These are phyloP conservation scores for Vitis amurensis DNA, from an alignment of 164 flowering plant genomes.

Conservation along the genomic window DNA sequence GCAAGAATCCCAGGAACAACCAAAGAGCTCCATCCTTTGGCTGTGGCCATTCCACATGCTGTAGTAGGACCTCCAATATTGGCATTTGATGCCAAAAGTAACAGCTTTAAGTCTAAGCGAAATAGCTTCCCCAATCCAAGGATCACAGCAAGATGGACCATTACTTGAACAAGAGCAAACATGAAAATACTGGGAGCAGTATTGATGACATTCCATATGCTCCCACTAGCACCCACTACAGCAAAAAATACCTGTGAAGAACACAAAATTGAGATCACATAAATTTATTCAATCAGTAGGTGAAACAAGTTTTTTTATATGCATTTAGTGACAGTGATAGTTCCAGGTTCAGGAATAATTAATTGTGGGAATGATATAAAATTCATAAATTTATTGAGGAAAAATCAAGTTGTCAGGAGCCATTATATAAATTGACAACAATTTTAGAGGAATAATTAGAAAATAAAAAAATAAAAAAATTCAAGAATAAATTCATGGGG, in stretches of 20 bases:
- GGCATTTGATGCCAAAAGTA: slow-evolving; percentile 91
- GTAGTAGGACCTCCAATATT: slow-evolving; percentile 96
- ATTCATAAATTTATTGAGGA: too few species aligned
- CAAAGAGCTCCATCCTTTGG: slow-evolving; percentile 85
- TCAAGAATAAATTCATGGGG: too few species aligned
- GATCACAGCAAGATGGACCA: slow-evolving; percentile 67
- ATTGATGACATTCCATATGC: slow-evolving; percentile 69
- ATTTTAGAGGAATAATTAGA: too few species aligned
- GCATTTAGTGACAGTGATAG: too few species aligned
- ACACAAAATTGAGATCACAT: neutral
- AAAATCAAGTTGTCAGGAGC: too few species aligned
- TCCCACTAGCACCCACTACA: slow-evolving; percentile 87
- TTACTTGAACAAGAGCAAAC: slow-evolving; percentile 75
- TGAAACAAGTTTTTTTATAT: too few species aligned
- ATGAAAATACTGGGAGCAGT: slow-evolving; percentile 84
- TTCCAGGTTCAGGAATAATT: too few species aligned
- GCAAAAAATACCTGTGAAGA: slow-evolving; percentile 74
- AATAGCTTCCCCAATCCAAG: slow-evolving; percentile 79
- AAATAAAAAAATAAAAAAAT: too few species aligned
- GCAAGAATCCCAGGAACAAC: slow-evolving; percentile 84
- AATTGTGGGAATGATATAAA: too few species aligned
- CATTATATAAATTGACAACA: too few species aligned
- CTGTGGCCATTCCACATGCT: slow-evolving; percentile 93
- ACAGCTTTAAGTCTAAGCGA: slow-evolving; percentile 52
- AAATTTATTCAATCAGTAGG: neutral